These are phyloP conservation scores for Grigorovia transvaalensis DNA, from an alignment of 805 yeast genomes.

Conservation along the genomic window DNA sequence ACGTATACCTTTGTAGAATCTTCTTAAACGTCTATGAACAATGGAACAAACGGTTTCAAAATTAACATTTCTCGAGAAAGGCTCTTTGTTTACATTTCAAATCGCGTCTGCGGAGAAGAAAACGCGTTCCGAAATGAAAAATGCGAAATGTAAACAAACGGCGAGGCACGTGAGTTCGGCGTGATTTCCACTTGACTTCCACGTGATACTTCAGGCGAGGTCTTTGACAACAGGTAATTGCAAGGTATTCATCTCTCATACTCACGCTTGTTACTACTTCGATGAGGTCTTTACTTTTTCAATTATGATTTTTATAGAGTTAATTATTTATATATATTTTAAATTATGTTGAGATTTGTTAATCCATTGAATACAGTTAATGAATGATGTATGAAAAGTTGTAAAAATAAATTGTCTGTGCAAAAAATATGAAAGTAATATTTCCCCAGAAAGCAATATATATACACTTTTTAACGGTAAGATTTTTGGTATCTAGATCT, in stretches of 20 bases:
- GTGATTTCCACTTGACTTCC: too few relatives aligned
- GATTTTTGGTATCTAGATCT: conserved; percentile 99
- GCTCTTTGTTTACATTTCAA: not conserved
- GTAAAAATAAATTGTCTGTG: not conserved
- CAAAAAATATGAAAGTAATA: not conserved
- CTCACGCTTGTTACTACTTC: too few relatives aligned
- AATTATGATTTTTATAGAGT: conserved; percentile 18
- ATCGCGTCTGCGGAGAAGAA: not conserved
- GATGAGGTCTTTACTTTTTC: not conserved
- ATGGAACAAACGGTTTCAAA: not conserved
- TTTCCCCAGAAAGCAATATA: not conserved
- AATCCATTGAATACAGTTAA: conserved; percentile 5
- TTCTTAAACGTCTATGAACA: too few relatives aligned
- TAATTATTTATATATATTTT: conserved; percentile 9
- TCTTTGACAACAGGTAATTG: too few relatives aligned
- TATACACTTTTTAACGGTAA: conserved; percentile 69
- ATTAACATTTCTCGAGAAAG: not conserved
- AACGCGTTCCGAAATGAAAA: not conserved
- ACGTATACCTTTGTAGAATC: too few relatives aligned
- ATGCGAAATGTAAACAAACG: not conserved
- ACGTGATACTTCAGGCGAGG: too few relatives aligned
- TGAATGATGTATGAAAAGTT: conserved; percentile 3
- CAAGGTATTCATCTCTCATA: too few relatives aligned
- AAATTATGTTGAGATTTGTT: conserved; percentile 9
- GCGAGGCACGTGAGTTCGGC: too few relatives aligned